Conservation (phyloP, 2,329 filamentous ascomycete genomes). For the Lasiodiplodia theobromae region DNA sequence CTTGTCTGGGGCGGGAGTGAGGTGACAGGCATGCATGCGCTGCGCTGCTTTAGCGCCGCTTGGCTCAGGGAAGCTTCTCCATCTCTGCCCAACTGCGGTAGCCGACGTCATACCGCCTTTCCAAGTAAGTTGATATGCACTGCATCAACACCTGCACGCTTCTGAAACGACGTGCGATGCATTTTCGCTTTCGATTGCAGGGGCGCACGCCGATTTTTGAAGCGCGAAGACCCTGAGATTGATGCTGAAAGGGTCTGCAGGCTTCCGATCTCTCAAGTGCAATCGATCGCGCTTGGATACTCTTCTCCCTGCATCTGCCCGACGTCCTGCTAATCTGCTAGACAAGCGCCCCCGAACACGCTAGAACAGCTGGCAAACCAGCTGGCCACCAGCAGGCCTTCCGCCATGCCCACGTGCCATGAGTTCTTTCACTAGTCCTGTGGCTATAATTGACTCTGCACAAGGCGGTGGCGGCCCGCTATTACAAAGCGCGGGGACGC, state of each 20-base stretch:
- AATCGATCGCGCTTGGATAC: slow-evolving; percentile 17
- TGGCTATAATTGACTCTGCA: not conserved
- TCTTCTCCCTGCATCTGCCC: slow-evolving; percentile 17
- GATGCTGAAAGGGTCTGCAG: not conserved
- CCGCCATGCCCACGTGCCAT: slow-evolving; percentile 14
- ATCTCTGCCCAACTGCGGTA: not conserved
- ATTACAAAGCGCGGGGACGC: slow-evolving; percentile 14
- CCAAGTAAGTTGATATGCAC: slow-evolving; percentile 16
- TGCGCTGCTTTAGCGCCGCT: slow-evolving; percentile 23
- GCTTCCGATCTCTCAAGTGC: slow-evolving; percentile 13
- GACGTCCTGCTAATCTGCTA: not conserved
- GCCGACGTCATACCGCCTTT: slow-evolving; percentile 25
- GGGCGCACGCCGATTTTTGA: not conserved
- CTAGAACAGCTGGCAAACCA: slow-evolving; percentile 9
- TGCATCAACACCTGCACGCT: slow-evolving; percentile 4
- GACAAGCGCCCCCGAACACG: not conserved
- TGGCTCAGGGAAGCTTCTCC: slow-evolving; percentile 17
- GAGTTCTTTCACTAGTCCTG: not conserved
- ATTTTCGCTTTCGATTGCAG: not conserved
- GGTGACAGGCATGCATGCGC: slow-evolving; percentile 13
- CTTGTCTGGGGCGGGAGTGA: not conserved
- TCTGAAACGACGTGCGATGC: slow-evolving; percentile 11
- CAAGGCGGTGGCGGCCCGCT: slow-evolving; percentile 13
- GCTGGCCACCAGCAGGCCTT: not conserved
- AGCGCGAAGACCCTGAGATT: slow-evolving; percentile 3